Evolutionary conservation across 2,329 filamentous ascomycete genomes (phyloP).

Genomic region (Tetracladium maxilliforme): DNA sequence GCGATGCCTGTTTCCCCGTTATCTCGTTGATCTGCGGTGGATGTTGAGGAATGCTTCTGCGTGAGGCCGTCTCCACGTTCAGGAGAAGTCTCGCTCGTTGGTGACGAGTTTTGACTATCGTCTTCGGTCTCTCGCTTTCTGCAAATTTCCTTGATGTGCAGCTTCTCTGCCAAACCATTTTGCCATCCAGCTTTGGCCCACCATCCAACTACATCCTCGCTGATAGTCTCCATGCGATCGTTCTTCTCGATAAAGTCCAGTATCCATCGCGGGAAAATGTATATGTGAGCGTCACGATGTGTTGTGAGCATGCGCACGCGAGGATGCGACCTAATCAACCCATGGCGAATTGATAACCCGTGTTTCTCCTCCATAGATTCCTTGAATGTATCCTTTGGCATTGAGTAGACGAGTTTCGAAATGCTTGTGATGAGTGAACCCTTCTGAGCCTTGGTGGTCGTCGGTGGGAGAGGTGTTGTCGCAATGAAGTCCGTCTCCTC

Average conservation of each 20-base stretch:
- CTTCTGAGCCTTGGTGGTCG: slow-evolving; percentile 41
- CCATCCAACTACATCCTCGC: slow-evolving; percentile 85
- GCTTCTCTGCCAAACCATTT: slow-evolving; percentile 60
- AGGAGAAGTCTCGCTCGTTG: slow-evolving; percentile 13
- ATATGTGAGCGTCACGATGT: slow-evolving; percentile 84
- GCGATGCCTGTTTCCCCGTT: neutral
- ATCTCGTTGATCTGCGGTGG: too few relatives aligned
- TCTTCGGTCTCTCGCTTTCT: slow-evolving; percentile 24
- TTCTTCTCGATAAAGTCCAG: slow-evolving; percentile 71
- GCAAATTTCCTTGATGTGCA: slow-evolving; percentile 56
- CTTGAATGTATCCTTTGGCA: slow-evolving; percentile 79
- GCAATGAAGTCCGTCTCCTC: slow-evolving; percentile 90
- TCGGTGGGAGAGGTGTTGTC: slow-evolving; percentile 49
- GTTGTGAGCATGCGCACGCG: slow-evolving; percentile 68
- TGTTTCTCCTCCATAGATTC: slow-evolving; percentile 68
- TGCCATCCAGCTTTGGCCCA: slow-evolving; percentile 96
- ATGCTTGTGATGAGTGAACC: slow-evolving; percentile 53
- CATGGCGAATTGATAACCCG: slow-evolving; percentile 59
- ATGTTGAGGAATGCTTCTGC: slow-evolving; percentile 2
- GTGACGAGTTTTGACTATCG: slow-evolving; percentile 18
- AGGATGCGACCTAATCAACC: slow-evolving; percentile 59
- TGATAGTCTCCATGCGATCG: slow-evolving; percentile 71
- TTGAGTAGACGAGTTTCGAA: slow-evolving; percentile 70
- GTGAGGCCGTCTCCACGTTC: slow-evolving; percentile 7
- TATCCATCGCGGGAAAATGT: slow-evolving; percentile 86